Evolutionary conservation across 2,329 filamentous ascomycete species (phyloP).

Genomic region (Sphaerulina populicola): DNA sequence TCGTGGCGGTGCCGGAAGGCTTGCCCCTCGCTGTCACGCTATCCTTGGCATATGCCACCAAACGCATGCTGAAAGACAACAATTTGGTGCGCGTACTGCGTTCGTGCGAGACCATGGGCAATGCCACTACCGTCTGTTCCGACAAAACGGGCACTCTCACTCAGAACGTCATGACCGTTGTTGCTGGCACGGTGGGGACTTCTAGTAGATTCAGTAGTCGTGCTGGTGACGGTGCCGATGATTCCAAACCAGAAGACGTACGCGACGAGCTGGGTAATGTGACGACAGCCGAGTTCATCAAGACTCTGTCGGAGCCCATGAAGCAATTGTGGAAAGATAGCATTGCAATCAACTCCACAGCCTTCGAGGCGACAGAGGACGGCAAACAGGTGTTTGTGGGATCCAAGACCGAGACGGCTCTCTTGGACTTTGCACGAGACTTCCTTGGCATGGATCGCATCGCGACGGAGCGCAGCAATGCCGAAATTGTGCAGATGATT

Average conservation of each 20-base stretch:
- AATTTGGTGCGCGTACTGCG: slow-evolving; percentile 60
- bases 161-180: slow-evolving; percentile 68
- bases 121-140: slow-evolving; percentile 67
- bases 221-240: slow-evolving; percentile 20
- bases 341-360: slow-evolving; percentile 60
- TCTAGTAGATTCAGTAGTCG: slow-evolving; percentile 48
- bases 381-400: slow-evolving; percentile 57
- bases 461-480: slow-evolving; percentile 54
- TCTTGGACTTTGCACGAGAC: slow-evolving; percentile 61
- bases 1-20: slow-evolving; percentile 62
- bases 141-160: slow-evolving; percentile 71
- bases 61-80: slow-evolving; percentile 60
- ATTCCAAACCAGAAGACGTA: slow-evolving; percentile 23
- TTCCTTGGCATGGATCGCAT: slow-evolving; percentile 57
- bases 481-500: slow-evolving; percentile 49
- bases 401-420: slow-evolving; percentile 69
- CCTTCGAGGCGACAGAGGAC: slow-evolving; percentile 58
- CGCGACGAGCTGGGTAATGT: slow-evolving; percentile 41
- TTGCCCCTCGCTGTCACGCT: slow-evolving; percentile 60
- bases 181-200: slow-evolving; percentile 60
- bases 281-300: slow-evolving; percentile 48
- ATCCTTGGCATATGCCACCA: slow-evolving; percentile 59
- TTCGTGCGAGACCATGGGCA: slow-evolving; percentile 64
- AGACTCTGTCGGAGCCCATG: slow-evolving; percentile 44
- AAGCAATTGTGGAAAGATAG: slow-evolving; percentile 54